phyloP scores from a whole-genome alignment of 441 rosid genomes.

The Breynia disticha region DNA sequence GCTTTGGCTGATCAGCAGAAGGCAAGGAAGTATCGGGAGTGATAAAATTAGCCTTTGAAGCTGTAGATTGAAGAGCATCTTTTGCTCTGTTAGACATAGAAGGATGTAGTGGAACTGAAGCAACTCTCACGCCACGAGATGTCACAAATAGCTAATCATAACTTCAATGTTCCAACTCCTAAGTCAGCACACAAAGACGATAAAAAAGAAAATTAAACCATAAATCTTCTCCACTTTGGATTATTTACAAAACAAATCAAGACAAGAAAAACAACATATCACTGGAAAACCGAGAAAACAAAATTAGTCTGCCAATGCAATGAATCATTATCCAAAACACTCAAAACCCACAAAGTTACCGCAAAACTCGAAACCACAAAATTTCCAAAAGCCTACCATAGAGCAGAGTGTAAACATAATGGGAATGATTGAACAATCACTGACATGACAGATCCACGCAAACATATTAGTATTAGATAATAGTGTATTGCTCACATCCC shows the following conservation, averaged over 20 bases:
- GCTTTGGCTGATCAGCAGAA: constrained; percentile 41
- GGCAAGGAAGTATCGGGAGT: constrained; percentile 32
- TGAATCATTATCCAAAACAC: too few species aligned
- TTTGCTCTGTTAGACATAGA: constrained; percentile 38
- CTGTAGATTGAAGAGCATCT: constrained; percentile 37
- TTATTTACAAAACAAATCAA: too few species aligned
- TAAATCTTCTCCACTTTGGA: too few species aligned
- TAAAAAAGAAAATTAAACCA: too few species aligned
- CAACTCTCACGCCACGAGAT: constrained; percentile 31
- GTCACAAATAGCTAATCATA: constrained; percentile 16
- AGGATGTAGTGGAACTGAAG: constrained; percentile 31
- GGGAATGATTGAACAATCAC: not conserved
- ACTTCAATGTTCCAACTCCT: too few species aligned
- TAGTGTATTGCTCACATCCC: not conserved
- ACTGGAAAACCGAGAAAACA: too few species aligned
- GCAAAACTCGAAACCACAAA: too few species aligned
- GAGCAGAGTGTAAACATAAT: not conserved
- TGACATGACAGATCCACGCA: not conserved
- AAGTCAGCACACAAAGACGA: too few species aligned
- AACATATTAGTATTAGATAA: not conserved
- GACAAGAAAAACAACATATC: too few species aligned
- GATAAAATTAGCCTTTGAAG: constrained; percentile 30
- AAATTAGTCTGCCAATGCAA: too few species aligned
- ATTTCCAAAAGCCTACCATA: too few species aligned
- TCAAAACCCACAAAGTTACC: too few species aligned